Base-by-base conservation (phyloP, 148 eudicot species). In the Chenopodium berlandieri region DNA sequence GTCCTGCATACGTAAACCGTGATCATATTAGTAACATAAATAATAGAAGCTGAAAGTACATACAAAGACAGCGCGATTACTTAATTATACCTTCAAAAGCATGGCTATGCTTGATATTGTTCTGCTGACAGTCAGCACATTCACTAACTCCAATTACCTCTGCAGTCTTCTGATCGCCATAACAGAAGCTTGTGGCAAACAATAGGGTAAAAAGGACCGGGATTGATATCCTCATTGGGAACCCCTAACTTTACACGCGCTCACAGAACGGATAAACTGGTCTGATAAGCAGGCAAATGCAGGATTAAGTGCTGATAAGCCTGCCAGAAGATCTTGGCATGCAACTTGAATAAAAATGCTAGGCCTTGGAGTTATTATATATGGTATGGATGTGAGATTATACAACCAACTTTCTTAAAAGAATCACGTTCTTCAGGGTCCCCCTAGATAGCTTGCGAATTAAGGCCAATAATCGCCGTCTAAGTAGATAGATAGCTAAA, bases 71-170 rank as follows among this genome's bases (percentile, higher is more conserved):
- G 17, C 6, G 22, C 7, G 22, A 3, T 56, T 56, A 56, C 1
- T 19, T 27, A 27, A 27, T 56, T 56, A 54, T 56, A 92, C 95
- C 93, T 89, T 80, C 76, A 44, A 86, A 74, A 71, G 95, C 93
- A 68, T 90, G 90, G 79, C 76, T 81, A 14, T 89, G 71, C 81
- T 89, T 64, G 50, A 90, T 82, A 78, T 90, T 90, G 40, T 81
- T 82, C 79, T 84, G 76, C 65, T 65, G 85, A 73, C 94, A 91
- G 69, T 91, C 90, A 5, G 88, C 85, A 84, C 94, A 91, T 69
- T 92, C 92, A 20, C 79, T 90, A 31, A 62, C n/a, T 9, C 91
- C 91, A 71, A 86, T 83, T 27, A 88, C 91, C 82, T 89, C 81
- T 19, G 85, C 81, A 2, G 83, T 75, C 67, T 82, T 79, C 32